Base-by-base conservation (phyloP, 2,329 filamentous ascomycete species). In the Alternaria burnsii region DNA sequence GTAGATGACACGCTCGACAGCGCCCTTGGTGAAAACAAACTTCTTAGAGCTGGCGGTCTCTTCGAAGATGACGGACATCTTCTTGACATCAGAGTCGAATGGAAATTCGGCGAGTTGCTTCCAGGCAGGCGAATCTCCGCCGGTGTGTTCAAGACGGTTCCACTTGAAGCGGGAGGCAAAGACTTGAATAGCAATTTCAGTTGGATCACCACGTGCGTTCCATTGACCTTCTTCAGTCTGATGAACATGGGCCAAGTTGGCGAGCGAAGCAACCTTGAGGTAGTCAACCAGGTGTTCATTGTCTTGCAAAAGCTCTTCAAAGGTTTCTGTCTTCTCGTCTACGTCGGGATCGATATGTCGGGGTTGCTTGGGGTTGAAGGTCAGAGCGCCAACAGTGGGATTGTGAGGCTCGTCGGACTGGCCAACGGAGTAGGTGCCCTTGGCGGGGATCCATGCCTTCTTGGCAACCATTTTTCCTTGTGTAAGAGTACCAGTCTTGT, bases 121-220 rank as follows among this genome's bases (percentile, higher is more conserved):
- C 75, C 74, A 77, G 2, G 65, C 60, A 50, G 46, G 46, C 16
- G 46, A 36, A 24, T 50, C 46, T 36, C 46, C 46, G 36, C 46
- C 46, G 14, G 46, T 50, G 32, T 50, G 20, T 50, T 50, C 30
- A 20, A 50, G 46, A 38, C 46, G 46, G 46, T 50, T 50, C 83
- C 86, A 87, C 60, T 86, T 80, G 74, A 92, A 92, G 20, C 89
- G 85, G 28, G 85, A 86, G 4, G 88, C 88, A 71, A 92, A 91
- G 0, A 92, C 89, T 68, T 91, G 89, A 47, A 92, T 89, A 2
- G 90, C 89, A 62, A 92, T 90, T 67, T 92, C 89, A 0, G 89
- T 91, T 7, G 75, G 76, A 41, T 78, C 76, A 48, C 76, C 76
- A 44, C 68, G 70, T 14, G 75, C 73, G 30, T 71, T 68, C 76